Conservation (phyloP, 164 flowering plant genomes). For the Aristolochia contorta region DNA sequence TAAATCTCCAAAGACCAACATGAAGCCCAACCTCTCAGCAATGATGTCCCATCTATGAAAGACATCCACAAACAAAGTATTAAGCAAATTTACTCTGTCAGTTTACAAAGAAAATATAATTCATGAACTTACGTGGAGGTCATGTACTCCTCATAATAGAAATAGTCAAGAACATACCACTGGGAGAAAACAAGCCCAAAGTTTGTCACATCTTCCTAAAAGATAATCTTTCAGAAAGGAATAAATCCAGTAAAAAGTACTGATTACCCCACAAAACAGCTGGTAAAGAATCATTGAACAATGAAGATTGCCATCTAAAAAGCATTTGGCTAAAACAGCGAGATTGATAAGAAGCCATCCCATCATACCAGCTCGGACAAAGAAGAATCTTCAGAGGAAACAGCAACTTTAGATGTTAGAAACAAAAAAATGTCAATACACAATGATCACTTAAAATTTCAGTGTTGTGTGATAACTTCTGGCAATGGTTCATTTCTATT, state of each 20-base stretch:
- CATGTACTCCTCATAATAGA: conserved; percentile 89
- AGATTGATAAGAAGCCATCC: conserved; percentile 98
- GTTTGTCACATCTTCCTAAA: background rate
- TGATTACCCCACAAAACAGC: conserved; percentile 57
- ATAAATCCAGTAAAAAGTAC: background rate
- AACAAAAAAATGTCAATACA: background rate
- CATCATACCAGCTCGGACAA: conserved; percentile 99
- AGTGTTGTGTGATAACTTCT: no score
- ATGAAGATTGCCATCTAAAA: conserved; percentile 41
- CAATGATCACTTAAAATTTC: no score
- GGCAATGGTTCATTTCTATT: no score
- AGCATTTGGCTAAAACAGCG: conserved; percentile 70
- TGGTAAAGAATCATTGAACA: conserved; percentile 87
- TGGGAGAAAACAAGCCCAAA: conserved; percentile 25
- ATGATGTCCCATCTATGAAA: conserved; percentile 91
- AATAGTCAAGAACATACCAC: conserved; percentile 86
- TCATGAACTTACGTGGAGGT: conserved; percentile 82
- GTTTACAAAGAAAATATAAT: background rate
- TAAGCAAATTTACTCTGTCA: background rate
- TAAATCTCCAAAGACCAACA: conserved; percentile 96
- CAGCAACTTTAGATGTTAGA: background rate
- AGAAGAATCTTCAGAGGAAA: conserved; percentile 53
- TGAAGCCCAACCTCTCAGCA: conserved; percentile 96
- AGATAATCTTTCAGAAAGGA: no score
- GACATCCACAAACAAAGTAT: conserved; percentile 2